Evolutionary conservation across 306 rosid species (phyloP), one percentile per base, ranked within the genome.

Genomic region (Fragaria nilgerrensis): DNA sequence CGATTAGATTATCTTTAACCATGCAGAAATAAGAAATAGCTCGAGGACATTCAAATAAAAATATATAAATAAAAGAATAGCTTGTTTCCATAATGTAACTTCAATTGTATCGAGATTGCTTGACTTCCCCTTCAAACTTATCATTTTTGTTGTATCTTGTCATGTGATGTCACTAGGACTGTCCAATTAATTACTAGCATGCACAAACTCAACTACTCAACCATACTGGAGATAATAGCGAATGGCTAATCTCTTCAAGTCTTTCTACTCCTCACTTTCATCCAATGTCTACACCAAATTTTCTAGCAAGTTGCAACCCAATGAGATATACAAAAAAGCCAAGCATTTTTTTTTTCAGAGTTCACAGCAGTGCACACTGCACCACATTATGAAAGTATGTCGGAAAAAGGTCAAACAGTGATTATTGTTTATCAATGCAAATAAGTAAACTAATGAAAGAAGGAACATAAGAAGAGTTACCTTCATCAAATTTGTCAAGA

Each of bases 401-500:
- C 49, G 7, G 50, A 41, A 59, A 45, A 52, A 52, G 59, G 39
- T 39, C 56, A 77, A 68, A 20, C 50, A 23, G 74, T 64, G 68
- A 74, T 74, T 74, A 29, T 15, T 53, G 68, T 58, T 59, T 48
- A 43, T 29, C 78, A 61, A 70, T 37, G 53, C 43, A 44, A 59
- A 45, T 29, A 13, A 76, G 72, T 63, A 78, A 76, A 81, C 53
- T 36, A 68, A 63, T 22, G 52, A 41, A 80, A 80, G 78, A 72
- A 75, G 29, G 27, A 47, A 49, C 61, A 34, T 7, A 45, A 66
- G 77, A 63, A 20, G 76, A 79, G 61, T 76, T 90, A 95, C 99
- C 99, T 95, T 95, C 99, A 92, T 95, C 56, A 95, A 88, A 87
- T 95, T 95, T 79, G 97, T 89, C 85, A 95, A 81, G 87, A 95